Conservation (phyloP, 805 yeast genomes). For the Saccharomycopsis schoenii region DNA sequence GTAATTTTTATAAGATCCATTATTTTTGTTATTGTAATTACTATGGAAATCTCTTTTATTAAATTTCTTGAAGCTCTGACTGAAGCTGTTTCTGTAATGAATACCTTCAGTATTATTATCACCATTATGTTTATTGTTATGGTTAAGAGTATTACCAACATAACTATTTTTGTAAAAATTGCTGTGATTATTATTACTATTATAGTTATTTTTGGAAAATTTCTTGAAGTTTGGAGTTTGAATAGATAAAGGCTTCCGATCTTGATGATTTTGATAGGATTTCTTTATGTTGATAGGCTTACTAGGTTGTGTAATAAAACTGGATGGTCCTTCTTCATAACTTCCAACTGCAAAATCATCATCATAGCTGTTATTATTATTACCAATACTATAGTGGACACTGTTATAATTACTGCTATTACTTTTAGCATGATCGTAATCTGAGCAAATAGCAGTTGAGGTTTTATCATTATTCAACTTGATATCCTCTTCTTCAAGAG, state of each 20-base stretch:
- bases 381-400: slow-evolving; percentile 1
- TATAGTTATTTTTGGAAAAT: not conserved
- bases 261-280: slow-evolving; percentile 23
- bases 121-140: not conserved
- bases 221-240: slow-evolving; percentile 39
- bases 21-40: not conserved
- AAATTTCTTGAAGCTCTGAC: not conserved
- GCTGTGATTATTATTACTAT: slow-evolving; percentile 21
- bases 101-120: not conserved
- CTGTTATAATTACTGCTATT: not conserved
- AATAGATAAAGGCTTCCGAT: slow-evolving; percentile 51
- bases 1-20: not conserved
- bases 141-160: slow-evolving; percentile 30
- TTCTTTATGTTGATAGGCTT: slow-evolving; percentile 24
- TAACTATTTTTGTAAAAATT: slow-evolving; percentile 24
- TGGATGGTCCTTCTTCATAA: slow-evolving; percentile 3
- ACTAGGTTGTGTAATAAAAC: slow-evolving; percentile 20
- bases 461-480: not conserved
- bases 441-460: not conserved
- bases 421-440: slow-evolving; percentile 3
- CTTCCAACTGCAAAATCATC: slow-evolving; percentile 9
- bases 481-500: slow-evolving; percentile 1
- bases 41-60: not conserved
- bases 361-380: slow-evolving; percentile 1
- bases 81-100: not conserved